phyloP scores from a whole-genome alignment of 1,284 basidiomycete species.

The Cystobasidiaceae sp. region DNA sequence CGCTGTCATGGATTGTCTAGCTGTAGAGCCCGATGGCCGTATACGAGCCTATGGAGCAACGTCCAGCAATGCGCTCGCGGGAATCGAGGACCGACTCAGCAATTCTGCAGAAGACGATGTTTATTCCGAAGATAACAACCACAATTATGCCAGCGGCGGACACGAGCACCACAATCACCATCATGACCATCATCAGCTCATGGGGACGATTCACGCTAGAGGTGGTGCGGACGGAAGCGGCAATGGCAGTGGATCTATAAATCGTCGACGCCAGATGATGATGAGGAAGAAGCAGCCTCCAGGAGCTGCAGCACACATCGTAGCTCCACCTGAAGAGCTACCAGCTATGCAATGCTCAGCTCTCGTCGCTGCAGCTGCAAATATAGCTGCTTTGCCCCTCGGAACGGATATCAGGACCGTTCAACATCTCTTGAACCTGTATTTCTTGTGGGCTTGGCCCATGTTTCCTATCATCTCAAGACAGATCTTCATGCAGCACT shows the following conservation, averaged over 20 bases:
- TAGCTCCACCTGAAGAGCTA: background rate
- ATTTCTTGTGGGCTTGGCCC: slow-evolving; percentile 21
- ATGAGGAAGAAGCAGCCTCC: background rate
- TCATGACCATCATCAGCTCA: too few relatives aligned
- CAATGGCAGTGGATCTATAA: background rate
- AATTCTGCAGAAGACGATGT: too few relatives aligned
- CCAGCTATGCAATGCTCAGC: background rate
- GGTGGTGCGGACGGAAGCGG: background rate
- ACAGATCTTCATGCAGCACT: slow-evolving; percentile 10
- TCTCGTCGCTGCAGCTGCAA: slow-evolving; percentile 13
- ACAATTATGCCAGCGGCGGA: too few relatives aligned
- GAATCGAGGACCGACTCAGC: background rate
- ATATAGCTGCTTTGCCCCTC: slow-evolving; percentile 7
- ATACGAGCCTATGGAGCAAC: slow-evolving; percentile 13
- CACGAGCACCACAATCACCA: too few relatives aligned
- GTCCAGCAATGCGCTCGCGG: slow-evolving; percentile 1
- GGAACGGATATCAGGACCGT: slow-evolving; percentile 29
- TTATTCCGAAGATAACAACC: too few relatives aligned
- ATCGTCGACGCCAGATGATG: background rate
- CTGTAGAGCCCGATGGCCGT: slow-evolving; percentile 9
- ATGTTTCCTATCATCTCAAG: slow-evolving; percentile 22
- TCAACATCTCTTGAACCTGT: slow-evolving; percentile 16
- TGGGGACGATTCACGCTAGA: too few relatives aligned
- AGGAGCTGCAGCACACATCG: background rate
- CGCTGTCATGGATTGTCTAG: slow-evolving; percentile 13